Evolutionary conservation across 2,329 filamentous ascomycete species (phyloP).

Genomic region (Xylariaceae sp.): DNA sequence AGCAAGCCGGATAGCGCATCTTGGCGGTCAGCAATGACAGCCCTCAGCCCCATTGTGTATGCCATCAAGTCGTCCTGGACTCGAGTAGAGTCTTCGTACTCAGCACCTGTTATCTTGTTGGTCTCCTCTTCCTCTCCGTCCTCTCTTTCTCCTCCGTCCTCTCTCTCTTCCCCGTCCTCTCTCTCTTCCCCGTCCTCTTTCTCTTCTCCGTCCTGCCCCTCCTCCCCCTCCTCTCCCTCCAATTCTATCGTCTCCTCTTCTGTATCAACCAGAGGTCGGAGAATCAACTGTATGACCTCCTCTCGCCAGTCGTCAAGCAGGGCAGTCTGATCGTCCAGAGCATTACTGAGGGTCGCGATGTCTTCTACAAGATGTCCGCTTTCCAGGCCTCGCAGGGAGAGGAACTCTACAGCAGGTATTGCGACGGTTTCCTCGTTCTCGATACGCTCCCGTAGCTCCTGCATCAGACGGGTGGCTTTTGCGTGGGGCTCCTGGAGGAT

Average conservation of each 20-base stretch:
- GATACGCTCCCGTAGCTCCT: constrained; percentile 46
- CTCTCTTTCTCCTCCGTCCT: too few relatives aligned
- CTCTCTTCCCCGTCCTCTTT: too few relatives aligned
- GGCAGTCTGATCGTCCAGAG: constrained; percentile 65
- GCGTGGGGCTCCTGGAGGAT: constrained; percentile 53
- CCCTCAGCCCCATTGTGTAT: constrained; percentile 71
- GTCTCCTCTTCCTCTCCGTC: not conserved
- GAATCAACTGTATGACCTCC: constrained; percentile 62
- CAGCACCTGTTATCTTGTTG: constrained; percentile 71
- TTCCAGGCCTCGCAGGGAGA: constrained; percentile 61
- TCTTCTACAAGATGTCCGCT: constrained; percentile 57
- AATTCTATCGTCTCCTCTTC: constrained; percentile 60
- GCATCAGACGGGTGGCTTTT: constrained; percentile 60
- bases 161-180: too few relatives aligned
- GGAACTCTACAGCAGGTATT: constrained; percentile 52
- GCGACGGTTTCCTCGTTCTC: constrained; percentile 48
- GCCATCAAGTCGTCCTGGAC: constrained; percentile 84
- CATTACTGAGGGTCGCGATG: constrained; percentile 55
- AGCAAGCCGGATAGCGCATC: constrained; percentile 67
- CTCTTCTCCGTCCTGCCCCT: too few relatives aligned
- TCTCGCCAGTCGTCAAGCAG: constrained; percentile 69
- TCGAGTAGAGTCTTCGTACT: constrained; percentile 81
- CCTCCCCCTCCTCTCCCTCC: too few relatives aligned
- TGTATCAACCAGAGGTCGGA: constrained; percentile 73
- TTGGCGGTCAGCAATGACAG: constrained; percentile 70